Evolutionary conservation across 2,329 filamentous ascomycete genomes (phyloP), one percentile per base, ranked within the genome.

Genomic region (Cladosporium sp.): DNA sequence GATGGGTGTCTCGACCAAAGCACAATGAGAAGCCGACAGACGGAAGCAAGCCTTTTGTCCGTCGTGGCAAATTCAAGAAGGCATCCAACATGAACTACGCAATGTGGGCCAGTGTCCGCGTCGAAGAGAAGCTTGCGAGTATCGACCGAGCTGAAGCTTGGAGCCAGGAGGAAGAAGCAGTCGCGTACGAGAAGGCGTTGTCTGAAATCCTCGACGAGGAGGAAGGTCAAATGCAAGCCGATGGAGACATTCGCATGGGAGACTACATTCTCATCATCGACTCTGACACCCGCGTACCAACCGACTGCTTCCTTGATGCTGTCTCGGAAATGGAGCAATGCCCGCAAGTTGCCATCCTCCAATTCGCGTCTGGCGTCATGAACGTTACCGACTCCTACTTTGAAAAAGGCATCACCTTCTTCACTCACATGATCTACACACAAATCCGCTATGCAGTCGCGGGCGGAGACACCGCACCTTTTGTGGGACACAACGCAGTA

Each of bases 181-280:
- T 75, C 53, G 83, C 82, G 1, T 89, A 89, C 62, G 84, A 66
- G 68, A 75, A 61, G 77, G 80, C 53, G 18, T 76, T 91, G 37
- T 78, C 81, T 58, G 79, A 85, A 53, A 80, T 85, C 15, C 75
- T 91, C 32, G 78, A 83, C 41, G 80, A 70, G 39, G 66, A 84
- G 43, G 77, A 87, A 51, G 82, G 83, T 15, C 80, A 84, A 22
- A 86, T 86, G 22, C 88, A 85, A 86, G 88, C 88, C 15, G 88
- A 89, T 64, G 89, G 89, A 55, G 90, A 93, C 68, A 85, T 95
- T 59, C 87, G 89, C 45, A 75, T 95, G 18, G 89, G 89, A 50
- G 89, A 95, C 69, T 91, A 90, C 68, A 88, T 91, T 53, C 73
- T 88, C 27, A 72, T 91, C 53, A 86, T 89, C 63, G 86, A 89